A percentile compares a stretch with the other conserved stretches of the same genome.
phyloP scores from a whole-genome alignment of 2,329 filamentous ascomycete genomes.

The Ustulina deusta region DNA sequence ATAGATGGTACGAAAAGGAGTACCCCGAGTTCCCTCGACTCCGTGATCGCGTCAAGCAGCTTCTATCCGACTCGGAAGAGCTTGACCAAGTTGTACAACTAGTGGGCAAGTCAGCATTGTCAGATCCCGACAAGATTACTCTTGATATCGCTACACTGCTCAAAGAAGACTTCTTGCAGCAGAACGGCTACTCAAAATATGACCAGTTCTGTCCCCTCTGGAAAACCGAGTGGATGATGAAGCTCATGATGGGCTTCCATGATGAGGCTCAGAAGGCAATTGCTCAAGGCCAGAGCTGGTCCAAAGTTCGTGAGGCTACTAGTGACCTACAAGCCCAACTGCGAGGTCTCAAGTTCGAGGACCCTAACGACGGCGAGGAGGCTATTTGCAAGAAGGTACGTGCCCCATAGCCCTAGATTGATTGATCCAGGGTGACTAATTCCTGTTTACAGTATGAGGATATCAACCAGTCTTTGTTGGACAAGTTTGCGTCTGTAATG shows the following conservation, averaged over 20 bases:
- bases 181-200: constrained; percentile 99
- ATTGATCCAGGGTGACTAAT: constrained; percentile 15
- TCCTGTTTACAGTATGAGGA: constrained; percentile 80
- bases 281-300: constrained; percentile 89
- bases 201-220: constrained; percentile 99
- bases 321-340: constrained; percentile 86
- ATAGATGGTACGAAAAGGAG: constrained; percentile 94
- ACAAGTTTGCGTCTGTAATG: constrained; percentile 96
- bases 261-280: constrained; percentile 98
- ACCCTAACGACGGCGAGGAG: constrained; percentile 87
- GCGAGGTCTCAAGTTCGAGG: constrained; percentile 95
- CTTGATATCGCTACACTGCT: constrained; percentile 90
- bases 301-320: constrained; percentile 91
- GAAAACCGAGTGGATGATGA: constrained; percentile 99
- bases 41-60: constrained; percentile 91
- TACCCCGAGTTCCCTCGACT: constrained; percentile 94
- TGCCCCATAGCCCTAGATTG: constrained; percentile 16
- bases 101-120: constrained; percentile 95
- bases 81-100: constrained; percentile 98
- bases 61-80: constrained; percentile 95
- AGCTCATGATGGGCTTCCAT: constrained; percentile 97
- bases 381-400: constrained; percentile 84
- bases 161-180: constrained; percentile 99
- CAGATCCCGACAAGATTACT: constrained; percentile 98
- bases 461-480: constrained; percentile 89